Evolutionary conservation across 2,329 filamentous ascomycete species (phyloP).

Genomic region (Escovopsis weberi): DNA sequence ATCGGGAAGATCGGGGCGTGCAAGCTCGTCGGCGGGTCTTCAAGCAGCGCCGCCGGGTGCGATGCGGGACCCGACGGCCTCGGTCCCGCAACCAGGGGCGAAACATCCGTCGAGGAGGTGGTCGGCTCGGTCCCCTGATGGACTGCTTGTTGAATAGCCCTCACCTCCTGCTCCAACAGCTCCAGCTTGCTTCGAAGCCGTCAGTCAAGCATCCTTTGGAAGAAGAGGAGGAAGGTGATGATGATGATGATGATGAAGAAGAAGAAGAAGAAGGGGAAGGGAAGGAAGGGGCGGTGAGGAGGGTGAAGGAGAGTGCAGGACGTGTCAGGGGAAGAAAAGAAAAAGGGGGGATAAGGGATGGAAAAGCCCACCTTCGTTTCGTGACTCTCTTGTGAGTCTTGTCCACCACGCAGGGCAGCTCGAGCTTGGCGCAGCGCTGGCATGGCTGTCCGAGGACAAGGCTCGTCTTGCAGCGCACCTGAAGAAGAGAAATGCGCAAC

Average conservation of each 20-base stretch:
- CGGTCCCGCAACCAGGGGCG: background rate
- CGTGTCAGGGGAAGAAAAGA: too few relatives aligned
- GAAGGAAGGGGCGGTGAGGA: background rate
- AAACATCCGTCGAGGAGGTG: constrained; percentile 10
- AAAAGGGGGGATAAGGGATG: too few relatives aligned
- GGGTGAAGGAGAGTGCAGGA: too few relatives aligned
- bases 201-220: background rate
- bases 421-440: constrained; percentile 29
- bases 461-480: constrained; percentile 30
- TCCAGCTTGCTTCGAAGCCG: constrained; percentile 33
- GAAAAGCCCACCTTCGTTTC: constrained; percentile 23
- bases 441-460: constrained; percentile 25
- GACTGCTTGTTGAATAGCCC: constrained; percentile 38
- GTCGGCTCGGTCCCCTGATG: constrained; percentile 10
- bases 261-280: background rate
- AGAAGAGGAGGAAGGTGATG: background rate
- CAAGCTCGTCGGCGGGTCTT: constrained; percentile 10
- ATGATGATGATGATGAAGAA: background rate
- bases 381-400: constrained; percentile 32
- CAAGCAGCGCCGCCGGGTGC: constrained; percentile 12
- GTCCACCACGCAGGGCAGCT: constrained; percentile 29
- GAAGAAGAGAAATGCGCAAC: background rate
- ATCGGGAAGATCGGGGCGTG: constrained; percentile 10
- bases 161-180: constrained; percentile 39
- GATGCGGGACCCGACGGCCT: constrained; percentile 3